phyloP scores from a whole-genome alignment of 2,329 filamentous ascomycete genomes.

The Colletotrichum gigasporum region DNA sequence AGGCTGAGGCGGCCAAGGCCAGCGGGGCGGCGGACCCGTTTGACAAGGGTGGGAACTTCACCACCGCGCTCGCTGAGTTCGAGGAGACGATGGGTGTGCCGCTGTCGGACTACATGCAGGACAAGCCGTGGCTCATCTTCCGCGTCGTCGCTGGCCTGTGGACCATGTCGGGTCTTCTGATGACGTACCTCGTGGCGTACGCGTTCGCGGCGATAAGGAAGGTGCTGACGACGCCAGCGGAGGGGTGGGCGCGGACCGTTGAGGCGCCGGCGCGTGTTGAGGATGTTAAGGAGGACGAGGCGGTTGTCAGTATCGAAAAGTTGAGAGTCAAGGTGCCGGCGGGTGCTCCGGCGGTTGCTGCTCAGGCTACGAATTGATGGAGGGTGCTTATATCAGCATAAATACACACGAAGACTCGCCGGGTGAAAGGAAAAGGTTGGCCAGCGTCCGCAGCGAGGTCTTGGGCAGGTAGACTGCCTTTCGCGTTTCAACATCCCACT shows the following conservation, averaged over 20 bases:
- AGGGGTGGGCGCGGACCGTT: constrained; percentile 1
- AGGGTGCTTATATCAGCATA: too few relatives aligned
- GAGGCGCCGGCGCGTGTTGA: neutral
- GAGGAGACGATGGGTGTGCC: constrained; percentile 5
- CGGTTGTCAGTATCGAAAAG: neutral
- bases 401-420: too few relatives aligned
- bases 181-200: constrained; percentile 8
- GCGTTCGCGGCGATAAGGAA: constrained; percentile 9
- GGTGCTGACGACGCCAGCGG: constrained; percentile 23
- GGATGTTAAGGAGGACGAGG: neutral
- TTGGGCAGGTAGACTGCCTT: too few relatives aligned
- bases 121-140: constrained; percentile 3
- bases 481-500: too few relatives aligned
- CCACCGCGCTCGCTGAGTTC: constrained; percentile 7
- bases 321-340: neutral
- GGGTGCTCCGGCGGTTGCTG: too few relatives aligned
- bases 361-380: neutral
- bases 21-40: neutral
- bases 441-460: too few relatives aligned
- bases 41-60: neutral
- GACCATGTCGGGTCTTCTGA: neutral
- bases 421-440: neutral
- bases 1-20: neutral
- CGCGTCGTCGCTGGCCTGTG: neutral
- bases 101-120: neutral